A percentile compares a stretch with the other conserved stretches of the same genome.
Conservation (phyloP, 441 rosid genomes). For the Euphorbia celastroides region DNA sequence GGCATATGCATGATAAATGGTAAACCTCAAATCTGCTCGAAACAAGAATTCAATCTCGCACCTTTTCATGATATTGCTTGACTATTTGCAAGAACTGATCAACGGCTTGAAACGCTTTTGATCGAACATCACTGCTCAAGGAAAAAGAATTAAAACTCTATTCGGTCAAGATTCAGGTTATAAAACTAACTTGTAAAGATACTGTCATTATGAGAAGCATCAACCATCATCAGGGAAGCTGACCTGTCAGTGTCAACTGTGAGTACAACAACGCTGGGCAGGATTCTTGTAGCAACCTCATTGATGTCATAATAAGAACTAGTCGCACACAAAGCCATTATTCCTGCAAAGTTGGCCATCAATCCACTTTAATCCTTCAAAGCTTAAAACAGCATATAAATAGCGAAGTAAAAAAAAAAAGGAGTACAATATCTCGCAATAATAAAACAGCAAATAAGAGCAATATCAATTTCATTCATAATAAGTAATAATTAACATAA, state of each 20-base stretch:
- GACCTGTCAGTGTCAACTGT: constrained; percentile 96
- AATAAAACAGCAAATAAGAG: neutral
- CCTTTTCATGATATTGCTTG: constrained; percentile 87
- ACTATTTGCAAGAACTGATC: constrained; percentile 89
- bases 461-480: neutral
- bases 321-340: constrained; percentile 97
- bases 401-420: constrained; percentile 9
- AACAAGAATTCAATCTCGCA: constrained; percentile 22
- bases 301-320: constrained; percentile 81
- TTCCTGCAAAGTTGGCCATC: constrained; percentile 44
- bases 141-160: constrained; percentile 15
- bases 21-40: neutral
- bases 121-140: constrained; percentile 75
- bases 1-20: constrained; percentile 1
- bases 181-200: neutral
- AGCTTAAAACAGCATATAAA: constrained; percentile 5
- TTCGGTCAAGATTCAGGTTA: constrained; percentile 4
- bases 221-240: constrained; percentile 16
- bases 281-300: constrained; percentile 92
- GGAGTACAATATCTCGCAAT: neutral
- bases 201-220: neutral
- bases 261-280: constrained; percentile 81
- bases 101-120: constrained; percentile 94
- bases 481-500: neutral
- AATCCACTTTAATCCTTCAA: constrained; percentile 3